A percentile compares a stretch with the other conserved stretches of the same genome.
Conservation (phyloP, 306 rosid genomes). For the Gastrolobium bilobum region DNA sequence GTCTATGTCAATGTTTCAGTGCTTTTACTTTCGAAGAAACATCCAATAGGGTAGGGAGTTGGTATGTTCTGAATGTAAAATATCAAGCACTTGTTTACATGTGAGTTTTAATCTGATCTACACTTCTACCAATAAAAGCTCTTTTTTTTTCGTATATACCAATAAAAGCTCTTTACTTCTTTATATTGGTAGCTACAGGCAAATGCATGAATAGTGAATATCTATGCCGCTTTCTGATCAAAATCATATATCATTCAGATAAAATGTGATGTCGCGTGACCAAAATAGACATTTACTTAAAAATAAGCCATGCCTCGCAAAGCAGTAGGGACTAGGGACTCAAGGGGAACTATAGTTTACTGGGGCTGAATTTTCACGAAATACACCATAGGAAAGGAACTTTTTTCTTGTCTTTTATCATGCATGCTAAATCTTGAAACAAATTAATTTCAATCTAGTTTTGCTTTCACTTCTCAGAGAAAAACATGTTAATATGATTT, state of each 20-base stretch:
- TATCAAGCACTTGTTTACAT: slow-evolving; percentile 52
- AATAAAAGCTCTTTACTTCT: neutral
- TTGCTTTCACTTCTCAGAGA: neutral
- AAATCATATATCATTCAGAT: neutral
- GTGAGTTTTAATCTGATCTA: slow-evolving; percentile 37
- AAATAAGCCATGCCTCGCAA: neutral
- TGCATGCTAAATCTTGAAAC: slow-evolving; percentile 3
- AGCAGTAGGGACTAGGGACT: neutral
- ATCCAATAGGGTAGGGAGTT: slow-evolving; percentile 53
- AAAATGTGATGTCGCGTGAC: neutral
- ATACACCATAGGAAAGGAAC: no score
- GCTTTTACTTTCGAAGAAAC: slow-evolving; percentile 53
- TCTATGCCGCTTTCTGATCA: neutral
- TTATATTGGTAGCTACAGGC: neutral
- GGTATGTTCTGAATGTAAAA: slow-evolving; percentile 57
- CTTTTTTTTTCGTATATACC: no score
- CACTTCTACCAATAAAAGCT: slow-evolving; percentile 8
- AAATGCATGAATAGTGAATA: neutral
- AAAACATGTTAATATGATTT: neutral
- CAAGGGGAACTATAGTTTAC: neutral
- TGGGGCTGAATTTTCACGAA: neutral
- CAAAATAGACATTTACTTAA: neutral
- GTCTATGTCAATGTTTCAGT: slow-evolving; percentile 51
- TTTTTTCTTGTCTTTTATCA: neutral
- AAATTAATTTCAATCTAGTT: neutral